phyloP scores from a whole-genome alignment of 495 filamentous ascomycete species.

The Podospora sp. region DNA sequence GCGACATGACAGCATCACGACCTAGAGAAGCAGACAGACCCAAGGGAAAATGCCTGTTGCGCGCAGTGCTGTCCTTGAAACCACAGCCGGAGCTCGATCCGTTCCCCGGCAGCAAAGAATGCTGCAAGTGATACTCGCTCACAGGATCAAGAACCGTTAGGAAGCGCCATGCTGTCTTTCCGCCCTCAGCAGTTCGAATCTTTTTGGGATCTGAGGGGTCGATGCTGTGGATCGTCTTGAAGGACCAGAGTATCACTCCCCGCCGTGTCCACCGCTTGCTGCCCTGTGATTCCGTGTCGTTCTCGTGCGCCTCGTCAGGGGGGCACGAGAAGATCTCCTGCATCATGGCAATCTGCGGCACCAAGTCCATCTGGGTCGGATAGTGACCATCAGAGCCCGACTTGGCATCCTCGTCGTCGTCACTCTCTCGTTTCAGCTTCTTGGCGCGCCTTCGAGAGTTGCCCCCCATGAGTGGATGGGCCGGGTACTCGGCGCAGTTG shows the following conservation, averaged over 20 bases:
- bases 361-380: conserved; percentile 48
- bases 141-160: conserved; percentile 51
- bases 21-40: conserved; percentile 22
- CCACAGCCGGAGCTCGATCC: no score
- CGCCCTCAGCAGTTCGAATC: conserved; percentile 28
- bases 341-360: conserved; percentile 52
- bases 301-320: conserved; percentile 30
- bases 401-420: conserved; percentile 21
- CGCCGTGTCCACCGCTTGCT: conserved; percentile 44
- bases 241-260: conserved; percentile 51
- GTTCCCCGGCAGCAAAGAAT: background rate
- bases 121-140: conserved; percentile 41
- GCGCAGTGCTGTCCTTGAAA: background rate
- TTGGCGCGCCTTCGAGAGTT: background rate
- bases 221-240: conserved; percentile 46
- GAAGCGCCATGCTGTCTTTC: conserved; percentile 49
- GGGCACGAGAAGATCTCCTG: conserved; percentile 53
- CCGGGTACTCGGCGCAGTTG: conserved; percentile 47
- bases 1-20: conserved; percentile 47
- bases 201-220: conserved; percentile 33
- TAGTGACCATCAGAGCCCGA: conserved; percentile 9
- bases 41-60: conserved; percentile 41
- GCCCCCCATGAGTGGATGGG: conserved; percentile 28
- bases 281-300: background rate
- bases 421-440: background rate